Conservation (phyloP, 352 stramenopile species). For the Globisporangium echinulatum region DNA sequence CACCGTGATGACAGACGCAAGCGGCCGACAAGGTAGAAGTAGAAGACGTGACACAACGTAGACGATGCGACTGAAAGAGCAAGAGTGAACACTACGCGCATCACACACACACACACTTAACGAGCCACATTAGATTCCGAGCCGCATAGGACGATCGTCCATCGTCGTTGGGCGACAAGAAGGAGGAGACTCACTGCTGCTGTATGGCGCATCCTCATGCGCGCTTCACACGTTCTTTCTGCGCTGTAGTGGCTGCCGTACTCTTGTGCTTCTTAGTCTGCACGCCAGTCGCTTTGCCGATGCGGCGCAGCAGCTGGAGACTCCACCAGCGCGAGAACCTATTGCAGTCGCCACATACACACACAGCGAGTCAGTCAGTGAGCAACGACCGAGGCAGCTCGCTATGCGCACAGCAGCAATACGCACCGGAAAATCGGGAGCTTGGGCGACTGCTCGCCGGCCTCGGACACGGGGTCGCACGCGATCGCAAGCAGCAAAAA, state of each 20-base stretch:
- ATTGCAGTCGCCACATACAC: conserved; percentile 10
- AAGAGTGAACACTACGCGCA: too few relatives aligned
- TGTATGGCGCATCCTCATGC: background rate
- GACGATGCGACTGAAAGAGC: too few relatives aligned
- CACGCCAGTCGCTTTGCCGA: conserved; percentile 70
- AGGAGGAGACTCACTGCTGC: background rate
- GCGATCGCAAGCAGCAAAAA: conserved; percentile 81
- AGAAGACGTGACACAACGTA: too few relatives aligned
- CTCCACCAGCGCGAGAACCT: conserved; percentile 79
- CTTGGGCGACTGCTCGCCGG: conserved; percentile 35
- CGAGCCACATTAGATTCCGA: too few relatives aligned
- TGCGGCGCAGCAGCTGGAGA: conserved; percentile 70
- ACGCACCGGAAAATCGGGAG: conserved; percentile 71
- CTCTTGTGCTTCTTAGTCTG: conserved; percentile 64
- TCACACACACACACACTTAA: too few relatives aligned
- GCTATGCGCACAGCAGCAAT: background rate
- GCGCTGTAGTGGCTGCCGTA: background rate
- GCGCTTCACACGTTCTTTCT: conserved; percentile 18
- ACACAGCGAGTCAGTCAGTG: background rate
- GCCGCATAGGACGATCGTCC: background rate
- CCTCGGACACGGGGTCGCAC: conserved; percentile 61
- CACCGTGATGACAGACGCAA: too few relatives aligned
- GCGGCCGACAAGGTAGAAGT: too few relatives aligned
- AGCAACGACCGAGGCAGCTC: conserved; percentile 1
- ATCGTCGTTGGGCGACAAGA: background rate